These are phyloP conservation scores for Colletotrichum nymphaeae DNA, from an alignment of 2,329 filamentous ascomycete genomes.

Conservation along the genomic window DNA sequence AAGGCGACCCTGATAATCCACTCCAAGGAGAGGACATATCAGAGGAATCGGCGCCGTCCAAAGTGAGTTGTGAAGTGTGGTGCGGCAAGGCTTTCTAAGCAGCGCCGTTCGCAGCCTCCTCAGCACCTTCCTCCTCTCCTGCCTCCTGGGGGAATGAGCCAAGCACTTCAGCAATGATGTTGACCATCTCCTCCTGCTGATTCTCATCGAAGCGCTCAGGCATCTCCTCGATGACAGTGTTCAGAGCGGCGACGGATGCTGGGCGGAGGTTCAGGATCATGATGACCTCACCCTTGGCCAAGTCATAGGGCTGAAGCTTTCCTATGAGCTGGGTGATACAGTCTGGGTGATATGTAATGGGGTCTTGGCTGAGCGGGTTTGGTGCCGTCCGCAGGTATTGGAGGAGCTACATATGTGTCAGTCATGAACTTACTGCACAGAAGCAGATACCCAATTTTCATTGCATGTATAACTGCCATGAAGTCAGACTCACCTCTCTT, in stretches of 20 bases:
- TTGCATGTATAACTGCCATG: not conserved
- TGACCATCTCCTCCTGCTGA: constrained; percentile 68
- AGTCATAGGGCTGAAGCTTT: constrained; percentile 65
- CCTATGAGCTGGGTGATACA: constrained; percentile 66
- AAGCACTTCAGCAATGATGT: constrained; percentile 67
- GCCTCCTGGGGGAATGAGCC: constrained; percentile 57
- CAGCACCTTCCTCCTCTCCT: constrained; percentile 45
- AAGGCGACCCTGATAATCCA: not conserved
- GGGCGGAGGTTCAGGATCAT: constrained; percentile 77
- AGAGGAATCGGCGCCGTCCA: constrained; percentile 38
- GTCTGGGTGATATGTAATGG: constrained; percentile 62
- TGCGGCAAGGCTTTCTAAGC: constrained; percentile 30
- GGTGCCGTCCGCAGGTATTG: constrained; percentile 68
- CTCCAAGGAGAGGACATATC: constrained; percentile 10
- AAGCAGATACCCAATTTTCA: constrained; percentile 20
- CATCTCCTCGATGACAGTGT: constrained; percentile 75
- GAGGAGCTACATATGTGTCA: constrained; percentile 59
- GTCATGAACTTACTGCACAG: constrained; percentile 23
- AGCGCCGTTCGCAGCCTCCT: constrained; percentile 50
- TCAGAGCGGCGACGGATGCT: constrained; percentile 65
- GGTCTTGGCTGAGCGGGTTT: constrained; percentile 66
- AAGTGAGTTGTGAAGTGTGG: not conserved
- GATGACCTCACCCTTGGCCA: constrained; percentile 76
- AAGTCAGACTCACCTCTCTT: constrained; percentile 65
- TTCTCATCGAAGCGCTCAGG: constrained; percentile 68